Conservation (phyloP, 169 alveolate genomes). For the Eimeria tenella region DNA sequence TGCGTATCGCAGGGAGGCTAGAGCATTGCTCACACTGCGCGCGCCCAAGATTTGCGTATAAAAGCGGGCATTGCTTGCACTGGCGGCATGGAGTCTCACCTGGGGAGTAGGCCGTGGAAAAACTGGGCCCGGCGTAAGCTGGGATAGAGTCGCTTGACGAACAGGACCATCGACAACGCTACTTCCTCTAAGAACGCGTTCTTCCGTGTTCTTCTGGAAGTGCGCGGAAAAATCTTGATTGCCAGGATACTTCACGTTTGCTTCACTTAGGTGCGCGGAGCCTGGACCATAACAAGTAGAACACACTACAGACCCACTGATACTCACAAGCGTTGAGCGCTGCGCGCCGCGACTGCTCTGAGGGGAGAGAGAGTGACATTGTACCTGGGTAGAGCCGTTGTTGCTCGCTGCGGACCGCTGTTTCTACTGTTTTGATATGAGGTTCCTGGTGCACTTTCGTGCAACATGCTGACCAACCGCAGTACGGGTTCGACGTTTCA, state of each 20-base stretch:
- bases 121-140: conserved; percentile 79
- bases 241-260: conserved; percentile 44
- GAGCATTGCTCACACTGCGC: not conserved
- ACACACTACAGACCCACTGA: not conserved
- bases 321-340: not conserved
- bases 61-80: too few species aligned
- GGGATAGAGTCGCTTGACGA: conserved; percentile 58
- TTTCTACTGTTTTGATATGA: conserved; percentile 58
- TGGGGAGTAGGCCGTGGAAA: conserved; percentile 78
- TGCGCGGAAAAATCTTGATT: conserved; percentile 52
- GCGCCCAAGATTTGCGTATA: too few species aligned
- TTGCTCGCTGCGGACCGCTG: conserved; percentile 67
- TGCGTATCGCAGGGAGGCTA: not conserved
- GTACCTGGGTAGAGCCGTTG: conserved; percentile 71
- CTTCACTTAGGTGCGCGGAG: conserved; percentile 68
- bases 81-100: not conserved
- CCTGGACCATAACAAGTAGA: conserved; percentile 11
- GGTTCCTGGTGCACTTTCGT: conserved; percentile 69
- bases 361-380: too few species aligned
- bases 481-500: conserved; percentile 50
- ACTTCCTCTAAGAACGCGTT: conserved; percentile 27
- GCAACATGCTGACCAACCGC: conserved; percentile 68
- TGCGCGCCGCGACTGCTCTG: not conserved
- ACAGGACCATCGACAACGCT: conserved; percentile 48
- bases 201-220: conserved; percentile 17